Base-by-base conservation (phyloP, 1,284 basidiomycete genomes). In the Microbotryum silenes-acaulis region DNA sequence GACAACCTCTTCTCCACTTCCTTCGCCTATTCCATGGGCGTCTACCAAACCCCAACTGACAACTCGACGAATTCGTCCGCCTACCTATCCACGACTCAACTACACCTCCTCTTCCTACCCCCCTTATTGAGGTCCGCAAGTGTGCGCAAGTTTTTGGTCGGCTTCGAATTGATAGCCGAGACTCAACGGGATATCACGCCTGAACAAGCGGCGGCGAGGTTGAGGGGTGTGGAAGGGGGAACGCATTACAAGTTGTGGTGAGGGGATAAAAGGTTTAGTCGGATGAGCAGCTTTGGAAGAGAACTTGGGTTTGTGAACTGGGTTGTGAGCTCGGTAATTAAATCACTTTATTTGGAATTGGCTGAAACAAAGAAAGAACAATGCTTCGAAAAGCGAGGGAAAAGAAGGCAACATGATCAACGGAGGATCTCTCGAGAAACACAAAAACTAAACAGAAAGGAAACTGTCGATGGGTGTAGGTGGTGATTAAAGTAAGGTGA, bases 11-110 rank as follows among this genome's bases (percentile, higher is more conserved):
- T 23, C 27, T 21, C 37, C 31, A 31, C 9, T 21, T 88, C 89
- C 0, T 97, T 97, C 77, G 87, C 92, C 0, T 97, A 97, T 74
- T 92, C 89, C n/a, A 94, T 97, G 91, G 92, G 91, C 48, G 81
- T 97, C 51, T 91, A 88, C 75, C 93, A 89, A 75, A 81, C 83
- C 4, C 88, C 89, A 1, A 75, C 83, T 2, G 83, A 85, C 2
- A 12, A 61, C n/a, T 57, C 66, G 42, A 29, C 59, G 47, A 29
- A 51, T 33, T 59, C 47, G 79, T 78, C 50, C 20, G 9, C 16
- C 23, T 29, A 59, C 31, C 59, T 2, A 9, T 21, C 7, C 79
- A 84, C 52, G 62, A 62, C 10, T 0, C 91, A 96, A 73, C 78
- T 94, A 52, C 92, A 97, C 73, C 75, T 97, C 52, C 90, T 93